phyloP scores from a whole-genome alignment of 2,329 filamentous ascomycete genomes.

The Stagonosporopsis vannaccii region DNA sequence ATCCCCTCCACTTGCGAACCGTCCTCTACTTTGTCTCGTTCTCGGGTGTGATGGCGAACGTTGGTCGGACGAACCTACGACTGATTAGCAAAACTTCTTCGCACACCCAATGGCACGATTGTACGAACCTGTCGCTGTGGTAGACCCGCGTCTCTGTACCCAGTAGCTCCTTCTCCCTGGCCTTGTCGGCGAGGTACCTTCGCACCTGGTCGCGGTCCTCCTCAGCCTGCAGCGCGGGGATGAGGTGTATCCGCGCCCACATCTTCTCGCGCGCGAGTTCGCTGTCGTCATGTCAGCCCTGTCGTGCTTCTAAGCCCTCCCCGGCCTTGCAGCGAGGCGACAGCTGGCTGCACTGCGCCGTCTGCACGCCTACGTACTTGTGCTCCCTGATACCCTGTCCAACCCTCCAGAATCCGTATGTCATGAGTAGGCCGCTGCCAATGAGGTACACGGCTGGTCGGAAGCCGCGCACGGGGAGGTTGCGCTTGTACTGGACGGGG shows the following conservation, averaged over 20 bases:
- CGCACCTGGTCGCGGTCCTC: conserved; percentile 95
- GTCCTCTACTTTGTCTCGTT: conserved; percentile 64
- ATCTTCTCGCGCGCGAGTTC: conserved; percentile 97
- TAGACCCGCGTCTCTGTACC: conserved; percentile 86
- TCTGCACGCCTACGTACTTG: conserved; percentile 69
- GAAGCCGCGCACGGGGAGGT: conserved; percentile 90
- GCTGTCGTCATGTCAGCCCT: conserved; percentile 57
- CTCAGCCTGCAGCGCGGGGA: conserved; percentile 92
- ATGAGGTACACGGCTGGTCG: conserved; percentile 80
- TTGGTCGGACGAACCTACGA: conserved; percentile 70
- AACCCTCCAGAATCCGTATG: conserved; percentile 88
- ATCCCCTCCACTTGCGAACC: background rate
- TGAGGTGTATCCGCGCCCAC: conserved; percentile 95
- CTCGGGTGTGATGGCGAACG: conserved; percentile 75
- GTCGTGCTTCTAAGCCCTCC: background rate
- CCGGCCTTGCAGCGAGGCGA: background rate
- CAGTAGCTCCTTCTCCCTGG: conserved; percentile 87
- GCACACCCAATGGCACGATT: too few species aligned
- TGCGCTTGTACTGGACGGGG: conserved; percentile 97
- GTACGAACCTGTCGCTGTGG: conserved; percentile 80
- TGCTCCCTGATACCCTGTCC: conserved; percentile 86
- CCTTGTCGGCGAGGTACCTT: conserved; percentile 83
- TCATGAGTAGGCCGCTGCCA: conserved; percentile 79
- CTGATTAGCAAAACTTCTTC: conserved; percentile 13
- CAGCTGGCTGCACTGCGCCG: background rate